Percentiles rank a stretch among this genome's conserved stretches.
Evolutionary conservation across 2,329 filamentous ascomycete genomes (phyloP).

Genomic region (Beauveria sp.): DNA sequence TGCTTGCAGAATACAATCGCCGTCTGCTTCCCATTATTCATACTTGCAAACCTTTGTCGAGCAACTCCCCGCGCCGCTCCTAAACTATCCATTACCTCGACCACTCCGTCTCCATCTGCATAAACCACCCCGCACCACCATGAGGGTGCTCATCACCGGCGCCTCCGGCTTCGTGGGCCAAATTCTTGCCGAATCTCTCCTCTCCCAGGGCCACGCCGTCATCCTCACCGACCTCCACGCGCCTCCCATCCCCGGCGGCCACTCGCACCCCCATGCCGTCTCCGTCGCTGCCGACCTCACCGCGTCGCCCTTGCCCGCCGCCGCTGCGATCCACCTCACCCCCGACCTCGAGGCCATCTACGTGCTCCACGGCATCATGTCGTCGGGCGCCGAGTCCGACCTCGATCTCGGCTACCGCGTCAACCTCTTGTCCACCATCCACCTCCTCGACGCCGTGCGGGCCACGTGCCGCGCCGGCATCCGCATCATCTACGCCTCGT

Average conservation of each 20-base stretch:
- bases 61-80: no score
- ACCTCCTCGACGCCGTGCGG: conserved; percentile 44
- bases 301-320: background rate
- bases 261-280: conserved; percentile 17
- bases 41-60: background rate
- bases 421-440: conserved; percentile 48
- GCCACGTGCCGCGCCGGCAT: conserved; percentile 32
- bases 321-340: background rate
- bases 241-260: conserved; percentile 35
- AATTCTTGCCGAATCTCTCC: conserved; percentile 45
- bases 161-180: conserved; percentile 56
- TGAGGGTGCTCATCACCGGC: conserved; percentile 49
- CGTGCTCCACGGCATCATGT: conserved; percentile 58
- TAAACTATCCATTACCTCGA: no score
- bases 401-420: conserved; percentile 46
- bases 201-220: conserved; percentile 35
- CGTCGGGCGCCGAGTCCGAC: conserved; percentile 50
- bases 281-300: conserved; percentile 13
- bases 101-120: no score
- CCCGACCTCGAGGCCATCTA: conserved; percentile 39
- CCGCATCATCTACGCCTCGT: conserved; percentile 50
- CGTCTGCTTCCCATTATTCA: background rate
- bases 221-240: conserved; percentile 48
- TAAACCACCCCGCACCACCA: background rate
- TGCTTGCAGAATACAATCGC: no score